Percentiles rank a stretch among this genome's conserved stretches.
Evolutionary conservation across 257 asterid species (phyloP).

Genomic region (Voacanga thouarsii): DNA sequence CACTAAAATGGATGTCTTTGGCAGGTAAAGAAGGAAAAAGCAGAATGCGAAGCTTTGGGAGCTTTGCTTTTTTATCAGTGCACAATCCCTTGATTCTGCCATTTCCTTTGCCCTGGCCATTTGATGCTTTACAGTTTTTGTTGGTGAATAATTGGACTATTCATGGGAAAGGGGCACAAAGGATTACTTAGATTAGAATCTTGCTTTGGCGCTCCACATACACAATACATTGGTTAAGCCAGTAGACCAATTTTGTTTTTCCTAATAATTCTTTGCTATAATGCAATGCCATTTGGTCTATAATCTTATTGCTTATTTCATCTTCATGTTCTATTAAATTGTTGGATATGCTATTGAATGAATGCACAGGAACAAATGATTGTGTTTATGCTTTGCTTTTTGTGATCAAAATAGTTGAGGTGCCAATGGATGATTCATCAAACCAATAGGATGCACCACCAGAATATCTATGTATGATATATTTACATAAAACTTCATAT

Average conservation of each 20-base stretch:
- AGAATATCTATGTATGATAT: too few relatives aligned
- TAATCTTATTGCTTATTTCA: too few relatives aligned
- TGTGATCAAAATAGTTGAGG: too few relatives aligned
- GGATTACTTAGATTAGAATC: not conserved
- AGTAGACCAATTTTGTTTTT: too few relatives aligned
- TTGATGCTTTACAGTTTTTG: not conserved
- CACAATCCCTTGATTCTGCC: conserved; percentile 44
- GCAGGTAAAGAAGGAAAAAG: conserved; percentile 67
- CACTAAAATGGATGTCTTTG: not conserved
- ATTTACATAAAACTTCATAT: too few relatives aligned
- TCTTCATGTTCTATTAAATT: too few relatives aligned
- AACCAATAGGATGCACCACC: too few relatives aligned
- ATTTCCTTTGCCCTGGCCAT: not conserved
- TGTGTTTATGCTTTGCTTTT: too few relatives aligned
- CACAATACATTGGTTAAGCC: not conserved
- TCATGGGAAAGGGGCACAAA: not conserved
- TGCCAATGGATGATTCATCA: too few relatives aligned
- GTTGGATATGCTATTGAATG: too few relatives aligned
- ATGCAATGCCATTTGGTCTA: too few relatives aligned
- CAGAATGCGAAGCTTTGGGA: conserved; percentile 72
- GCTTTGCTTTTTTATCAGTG: conserved; percentile 81
- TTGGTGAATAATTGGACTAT: not conserved
- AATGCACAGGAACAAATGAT: too few relatives aligned
- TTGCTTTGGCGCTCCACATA: not conserved
- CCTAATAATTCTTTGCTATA: not conserved